Evolutionary conservation across 371 early-diverging fungal genomes (phyloP), one percentile per base, ranked within the genome.

Genomic region (Rhizopus stolonifer): DNA sequence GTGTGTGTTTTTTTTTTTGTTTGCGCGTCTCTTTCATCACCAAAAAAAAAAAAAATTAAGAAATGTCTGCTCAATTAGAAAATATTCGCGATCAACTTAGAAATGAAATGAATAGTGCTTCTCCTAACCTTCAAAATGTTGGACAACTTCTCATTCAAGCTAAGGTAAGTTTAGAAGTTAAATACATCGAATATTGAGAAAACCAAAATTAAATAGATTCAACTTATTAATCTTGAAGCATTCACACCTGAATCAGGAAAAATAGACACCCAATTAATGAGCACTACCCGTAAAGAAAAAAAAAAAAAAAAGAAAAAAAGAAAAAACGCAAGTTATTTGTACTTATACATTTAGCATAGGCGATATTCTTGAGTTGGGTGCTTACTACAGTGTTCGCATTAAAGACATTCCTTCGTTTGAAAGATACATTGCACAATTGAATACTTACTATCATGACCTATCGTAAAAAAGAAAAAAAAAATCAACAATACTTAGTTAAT

Each of bases 341-440:
- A 14, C 21, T 42, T 31, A n/a, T 5, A n/a, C n/a, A n/a, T n/a
- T n/a, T 14, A 31, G 7, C 6, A 15, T 74, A 92, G 91, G 94
- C 47, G 92, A 95, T 34, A 80, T 93, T 32, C 79, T 96, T 36
- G 98, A 98, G 74, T 78, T 88, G 46, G 98, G 95, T n/a, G 96
- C 95, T 13, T 87, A 88, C 50, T 87, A 85, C 72, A 89, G 90
- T 60, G 83, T 96, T 49, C 87, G 88, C 43, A 79, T 78, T 18
- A 83, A 90, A 60, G 91, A 96, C 47, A 91, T 93, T 58, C 84
- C 86, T 10, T 81, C 91, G 11, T 96, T 97, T 65, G 97, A 96
- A 73, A 85, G 96, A 58, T 95, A 93, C 66, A 85, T 94, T 64
- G 82, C 92, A n/a, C 96, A 98, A 74, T 85, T 96, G 33, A 82